A percentile compares a stretch with the other conserved stretches of the same genome.
These are phyloP conservation scores for Hericium coralloides DNA, from an alignment of 768 basidiomycete species.

Conservation along the genomic window DNA sequence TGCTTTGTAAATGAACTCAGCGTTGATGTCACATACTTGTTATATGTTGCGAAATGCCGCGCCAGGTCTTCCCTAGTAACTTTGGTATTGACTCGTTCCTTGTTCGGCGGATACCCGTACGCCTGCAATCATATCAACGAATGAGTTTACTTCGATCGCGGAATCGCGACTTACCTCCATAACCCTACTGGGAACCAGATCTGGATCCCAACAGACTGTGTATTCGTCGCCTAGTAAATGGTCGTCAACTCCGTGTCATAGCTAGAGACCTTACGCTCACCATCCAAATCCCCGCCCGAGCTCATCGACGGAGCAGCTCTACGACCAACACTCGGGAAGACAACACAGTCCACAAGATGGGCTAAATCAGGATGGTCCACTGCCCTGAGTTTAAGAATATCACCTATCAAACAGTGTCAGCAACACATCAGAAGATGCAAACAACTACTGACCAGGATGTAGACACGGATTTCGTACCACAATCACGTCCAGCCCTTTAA, in stretches of 20 bases:
- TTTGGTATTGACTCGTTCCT: slow-evolving; percentile 35
- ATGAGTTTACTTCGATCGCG: neutral
- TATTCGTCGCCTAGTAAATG: slow-evolving; percentile 47
- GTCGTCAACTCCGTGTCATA: too few relatives aligned
- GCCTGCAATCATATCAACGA: slow-evolving; percentile 30
- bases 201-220: slow-evolving; percentile 63
- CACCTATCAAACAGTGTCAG: slow-evolving; percentile 28
- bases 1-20: neutral
- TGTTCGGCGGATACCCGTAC: slow-evolving; percentile 60
- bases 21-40: slow-evolving; percentile 33
- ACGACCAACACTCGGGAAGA: slow-evolving; percentile 54
- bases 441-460: slow-evolving; percentile 42
- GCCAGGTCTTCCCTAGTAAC: slow-evolving; percentile 52
- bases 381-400: slow-evolving; percentile 56
- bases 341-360: slow-evolving; percentile 59
- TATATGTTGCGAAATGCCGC: slow-evolving; percentile 56
- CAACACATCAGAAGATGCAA: neutral
- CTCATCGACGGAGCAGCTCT: slow-evolving; percentile 63
- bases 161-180: slow-evolving; percentile 33
- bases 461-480: slow-evolving; percentile 64
- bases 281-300: slow-evolving; percentile 59
- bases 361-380: slow-evolving; percentile 39
- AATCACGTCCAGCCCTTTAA: slow-evolving; percentile 51
- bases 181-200: slow-evolving; percentile 45
- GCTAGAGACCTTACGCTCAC: slow-evolving; percentile 17